Base-by-base conservation (phyloP, 1,284 basidiomycete genomes). In the Apiotrichum domesticum region DNA sequence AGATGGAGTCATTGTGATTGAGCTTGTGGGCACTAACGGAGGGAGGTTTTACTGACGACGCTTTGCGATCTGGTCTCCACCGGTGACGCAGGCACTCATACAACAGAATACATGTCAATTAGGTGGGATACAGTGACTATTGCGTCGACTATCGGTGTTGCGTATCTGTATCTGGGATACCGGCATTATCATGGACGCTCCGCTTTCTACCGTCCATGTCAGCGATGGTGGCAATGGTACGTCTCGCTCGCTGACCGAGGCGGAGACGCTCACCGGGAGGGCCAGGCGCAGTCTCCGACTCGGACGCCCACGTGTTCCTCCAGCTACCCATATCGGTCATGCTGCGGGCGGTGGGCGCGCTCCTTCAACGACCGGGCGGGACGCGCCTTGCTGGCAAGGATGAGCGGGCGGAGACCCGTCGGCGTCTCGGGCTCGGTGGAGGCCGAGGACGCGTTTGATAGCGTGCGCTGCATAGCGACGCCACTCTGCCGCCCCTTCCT, bases 71-170 rank as follows among this genome's bases (percentile, higher is more conserved):
- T 21, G 21, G 21, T 21, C 21, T 21, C 21, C 21, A 37, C 59
- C 57, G 13, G 61, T 62, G 29, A 54, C 50, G 33, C 54, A 40
- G 39, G 58, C 63, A 21, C 21, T 21, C 21, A 39, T 39, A 39
- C 37, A 39, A 39, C 37, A 39, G 37, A 13, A 39, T 39, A 39
- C 37, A 39, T 39, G 37, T 54, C 57, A 55, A 51, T 57, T 11
- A 13, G 37, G 37, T 7, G 37, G 37, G 37, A 39, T 39, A 39
- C 10, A 46, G 32, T 13, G 3, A 9, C 10, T 32, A 4, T 39
- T 8, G 7, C 37, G 37, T 39, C 8, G 13, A 8, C 37, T 39
- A 39, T 39, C 8, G 37, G 37, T 39, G 13, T 39, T 8, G 37
- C 21, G 21, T 21, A 21, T 21, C 21, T 21, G 21, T 21, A 39